Base-by-base conservation (phyloP, 805 yeast species). In the Candida parachauliodes region DNA sequence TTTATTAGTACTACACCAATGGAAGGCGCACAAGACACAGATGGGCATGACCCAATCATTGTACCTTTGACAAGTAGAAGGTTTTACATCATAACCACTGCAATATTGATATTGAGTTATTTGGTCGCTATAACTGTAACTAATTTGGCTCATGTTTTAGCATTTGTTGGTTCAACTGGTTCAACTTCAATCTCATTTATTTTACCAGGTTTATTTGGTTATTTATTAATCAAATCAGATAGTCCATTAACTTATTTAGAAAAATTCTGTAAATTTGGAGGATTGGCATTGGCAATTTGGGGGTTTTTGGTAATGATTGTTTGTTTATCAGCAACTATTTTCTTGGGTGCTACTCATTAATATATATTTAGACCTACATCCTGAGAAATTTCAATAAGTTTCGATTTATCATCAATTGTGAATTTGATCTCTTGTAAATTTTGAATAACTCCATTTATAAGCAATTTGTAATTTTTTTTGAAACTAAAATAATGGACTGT, bases 121-220 rank as follows among this genome's bases (percentile, higher is more conserved):
- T 41, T 69, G 0, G 57, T 78, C 11, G 87, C 94, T 0, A 56
- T 79, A 1, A 57, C 76, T 8, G 73, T 84, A 8, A 62, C 70
- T 1, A 81, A 87, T 0, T 77, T 84, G 51, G 89, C 83, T 37
- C 70, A 75, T 24, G 83, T 84, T 3, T 59, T 84, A 33, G 77
- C 91, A 1, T 62, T 84, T 36, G 88, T 84, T 8, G 94, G 94
- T 3, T 83, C 89, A 4, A 84, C 93, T 0, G 94, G 94, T 0
- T 84, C 89, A 4, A 85, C 89, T 0, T 68, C 87, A 18, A 84
- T 84, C 35, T 79, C 88, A 17, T 84, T 83, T 56, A 82, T 83
- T 8, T 65, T 84, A 29, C 94, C 94, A 0, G 93, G 94, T 0
- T 62, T 80, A 40, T 84, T 83, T 56, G 91, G 91, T 0, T 83